These are phyloP conservation scores for Alternaria triticina DNA, from an alignment of 2,329 filamentous ascomycete genomes.

Conservation along the genomic window DNA sequence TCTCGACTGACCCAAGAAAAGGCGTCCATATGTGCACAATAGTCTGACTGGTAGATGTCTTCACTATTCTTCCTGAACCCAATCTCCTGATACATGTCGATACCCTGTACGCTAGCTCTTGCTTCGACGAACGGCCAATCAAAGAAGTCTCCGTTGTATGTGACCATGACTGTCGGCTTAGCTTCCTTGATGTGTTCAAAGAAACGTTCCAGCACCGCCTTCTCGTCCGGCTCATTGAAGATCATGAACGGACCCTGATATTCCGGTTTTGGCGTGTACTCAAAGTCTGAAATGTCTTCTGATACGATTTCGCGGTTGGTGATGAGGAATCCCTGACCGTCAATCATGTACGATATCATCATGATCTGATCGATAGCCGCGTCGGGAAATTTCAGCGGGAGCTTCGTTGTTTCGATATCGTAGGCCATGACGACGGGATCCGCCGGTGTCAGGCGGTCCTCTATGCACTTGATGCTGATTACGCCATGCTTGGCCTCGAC, in stretches of 20 bases:
- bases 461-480: conserved; percentile 81
- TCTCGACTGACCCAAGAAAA: conserved; percentile 99
- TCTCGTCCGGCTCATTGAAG: conserved; percentile 97
- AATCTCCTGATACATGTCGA: conserved; percentile 99
- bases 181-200: conserved; percentile 96
- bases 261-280: conserved; percentile 96
- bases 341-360: conserved; percentile 99
- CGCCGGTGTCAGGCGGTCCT: conserved; percentile 85
- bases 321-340: conserved; percentile 96
- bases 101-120: conserved; percentile 88
- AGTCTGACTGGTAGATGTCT: conserved; percentile 94
- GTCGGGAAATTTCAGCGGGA: conserved; percentile 96
- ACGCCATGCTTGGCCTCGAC: conserved; percentile 93
- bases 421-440: conserved; percentile 99
- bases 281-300: conserved; percentile 96
- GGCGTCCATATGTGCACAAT: conserved; percentile 98
- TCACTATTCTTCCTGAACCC: conserved; percentile 95
- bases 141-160: conserved; percentile 99
- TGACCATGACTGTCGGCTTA: conserved; percentile 93
- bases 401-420: conserved; percentile 97
- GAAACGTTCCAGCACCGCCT: conserved; percentile 84
- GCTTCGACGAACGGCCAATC: conserved; percentile 99
- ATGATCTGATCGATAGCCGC: conserved; percentile 94
- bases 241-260: conserved; percentile 96
- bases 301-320: conserved; percentile 98